Evolutionary conservation across 202 grass and related monocot species (phyloP).

Genomic region (Schoenoplectus tabernaemontani): DNA sequence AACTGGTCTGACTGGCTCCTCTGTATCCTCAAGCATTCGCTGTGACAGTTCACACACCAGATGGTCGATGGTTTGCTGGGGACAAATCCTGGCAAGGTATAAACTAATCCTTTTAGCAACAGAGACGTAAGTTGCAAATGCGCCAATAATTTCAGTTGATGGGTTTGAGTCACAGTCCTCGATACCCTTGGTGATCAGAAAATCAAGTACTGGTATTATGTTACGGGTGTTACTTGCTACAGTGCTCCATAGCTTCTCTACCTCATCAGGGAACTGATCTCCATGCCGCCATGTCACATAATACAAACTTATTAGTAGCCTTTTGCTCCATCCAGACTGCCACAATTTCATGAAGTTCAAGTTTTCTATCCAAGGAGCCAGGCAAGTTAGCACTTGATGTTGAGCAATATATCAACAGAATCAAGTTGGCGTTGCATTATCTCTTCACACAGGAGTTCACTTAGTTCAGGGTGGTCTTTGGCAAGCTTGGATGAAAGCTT

Average conservation of each 20-base stretch:
- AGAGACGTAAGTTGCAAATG: constrained; percentile 92
- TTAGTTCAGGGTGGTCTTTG: constrained; percentile 97
- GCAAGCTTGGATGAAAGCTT: constrained; percentile 91
- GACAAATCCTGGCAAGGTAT: constrained; percentile 94
- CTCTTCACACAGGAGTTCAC: constrained; percentile 76
- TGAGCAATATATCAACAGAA: constrained; percentile 96
- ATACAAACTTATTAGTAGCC: constrained; percentile 91
- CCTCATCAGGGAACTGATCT: constrained; percentile 96
- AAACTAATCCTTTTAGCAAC: constrained; percentile 96
- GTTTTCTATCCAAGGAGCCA: constrained; percentile 99
- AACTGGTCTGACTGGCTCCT: constrained; percentile 51
- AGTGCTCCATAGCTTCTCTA: constrained; percentile 98
- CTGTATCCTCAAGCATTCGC: constrained; percentile 86
- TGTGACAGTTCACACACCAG: constrained; percentile 92
- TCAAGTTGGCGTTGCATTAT: constrained; percentile 99
- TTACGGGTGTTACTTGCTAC: constrained; percentile 94
- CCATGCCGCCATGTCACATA: constrained; percentile 97
- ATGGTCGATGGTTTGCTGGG: constrained; percentile 93
- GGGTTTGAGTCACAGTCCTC: constrained; percentile 95
- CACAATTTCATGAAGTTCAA: constrained; percentile 84
- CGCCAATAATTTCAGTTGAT: constrained; percentile 91
- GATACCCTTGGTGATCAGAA: constrained; percentile 93
- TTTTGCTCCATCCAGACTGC: constrained; percentile 88
- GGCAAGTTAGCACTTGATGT: constrained; percentile 95
- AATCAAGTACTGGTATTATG: constrained; percentile 92